Evolutionary conservation across 2,329 filamentous ascomycete species (phyloP).

Genomic region (Sphaerulina vaccinii): DNA sequence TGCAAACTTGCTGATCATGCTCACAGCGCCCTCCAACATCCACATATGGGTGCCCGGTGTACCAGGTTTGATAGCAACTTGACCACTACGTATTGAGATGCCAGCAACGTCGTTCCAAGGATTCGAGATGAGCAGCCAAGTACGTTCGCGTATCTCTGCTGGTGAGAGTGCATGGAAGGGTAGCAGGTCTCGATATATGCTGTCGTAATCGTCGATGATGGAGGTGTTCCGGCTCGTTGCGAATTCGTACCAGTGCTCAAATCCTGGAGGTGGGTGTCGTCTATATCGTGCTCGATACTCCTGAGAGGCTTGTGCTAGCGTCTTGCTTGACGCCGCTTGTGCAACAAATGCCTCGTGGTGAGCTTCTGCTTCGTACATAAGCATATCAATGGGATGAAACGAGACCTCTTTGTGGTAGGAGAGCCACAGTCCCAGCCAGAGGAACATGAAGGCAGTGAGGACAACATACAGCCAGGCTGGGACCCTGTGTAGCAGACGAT

Average conservation of each 20-base stretch:
- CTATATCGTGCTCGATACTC: constrained; percentile 55
- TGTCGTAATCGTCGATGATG: constrained; percentile 61
- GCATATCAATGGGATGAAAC: constrained; percentile 56
- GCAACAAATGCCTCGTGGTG: constrained; percentile 52
- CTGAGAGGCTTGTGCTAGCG: constrained; percentile 50
- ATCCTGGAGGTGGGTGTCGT: constrained; percentile 58
- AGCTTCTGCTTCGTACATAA: constrained; percentile 52
- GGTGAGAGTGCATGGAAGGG: constrained; percentile 57
- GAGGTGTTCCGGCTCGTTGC: constrained; percentile 52
- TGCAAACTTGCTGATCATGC: constrained; percentile 56
- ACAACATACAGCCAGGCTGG: constrained; percentile 38
- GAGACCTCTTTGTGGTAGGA: constrained; percentile 42
- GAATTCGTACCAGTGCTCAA: constrained; percentile 60
- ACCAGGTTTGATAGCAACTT: constrained; percentile 52
- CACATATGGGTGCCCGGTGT: constrained; percentile 57
- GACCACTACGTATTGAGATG: constrained; percentile 56
- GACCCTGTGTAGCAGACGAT: constrained; percentile 19
- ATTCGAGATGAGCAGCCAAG: constrained; percentile 53
- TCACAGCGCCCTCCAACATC: constrained; percentile 56
- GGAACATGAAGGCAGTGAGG: constrained; percentile 44
- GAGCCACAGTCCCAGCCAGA: constrained; percentile 43
- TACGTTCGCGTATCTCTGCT: constrained; percentile 52
- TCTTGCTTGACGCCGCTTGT: constrained; percentile 49
- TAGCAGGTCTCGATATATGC: constrained; percentile 56
- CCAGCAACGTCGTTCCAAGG: constrained; percentile 57